These are phyloP conservation scores for Isabelozyma rhagii DNA, from an alignment of 805 yeast genomes.

Conservation along the genomic window DNA sequence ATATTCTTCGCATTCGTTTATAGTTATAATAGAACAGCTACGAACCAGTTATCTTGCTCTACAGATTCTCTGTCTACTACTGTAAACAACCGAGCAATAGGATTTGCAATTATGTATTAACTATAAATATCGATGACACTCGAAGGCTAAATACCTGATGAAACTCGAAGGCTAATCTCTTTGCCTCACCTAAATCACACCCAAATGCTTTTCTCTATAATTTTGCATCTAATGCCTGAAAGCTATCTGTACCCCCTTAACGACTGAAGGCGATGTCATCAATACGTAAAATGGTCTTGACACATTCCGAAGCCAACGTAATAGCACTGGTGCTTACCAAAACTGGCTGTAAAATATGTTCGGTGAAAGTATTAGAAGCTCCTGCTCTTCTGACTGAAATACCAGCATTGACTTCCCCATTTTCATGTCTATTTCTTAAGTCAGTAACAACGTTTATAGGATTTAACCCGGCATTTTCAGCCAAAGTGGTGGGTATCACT, in stretches of 20 bases:
- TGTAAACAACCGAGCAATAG: too few relatives aligned
- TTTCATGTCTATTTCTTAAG: conserved; percentile 84
- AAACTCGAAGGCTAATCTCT: too few relatives aligned
- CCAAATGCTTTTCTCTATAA: too few relatives aligned
- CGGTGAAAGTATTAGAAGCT: conserved; percentile 85
- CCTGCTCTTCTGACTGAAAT: conserved; percentile 92
- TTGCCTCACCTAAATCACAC: too few relatives aligned
- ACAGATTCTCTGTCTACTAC: too few relatives aligned
- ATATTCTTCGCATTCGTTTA: too few relatives aligned
- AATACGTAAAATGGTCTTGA: conserved; percentile 90
- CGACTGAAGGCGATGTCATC: conserved; percentile 91
- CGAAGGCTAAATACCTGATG: not conserved
- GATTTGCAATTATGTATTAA: too few relatives aligned
- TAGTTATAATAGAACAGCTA: too few relatives aligned
- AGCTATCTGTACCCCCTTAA: conserved; percentile 2
- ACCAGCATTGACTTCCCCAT: conserved; percentile 92
- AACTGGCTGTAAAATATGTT: conserved; percentile 95
- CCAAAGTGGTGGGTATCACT: conserved; percentile 89
- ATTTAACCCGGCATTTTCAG: conserved; percentile 93
- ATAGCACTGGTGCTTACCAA: conserved; percentile 93
- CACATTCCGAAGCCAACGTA: conserved; percentile 93
- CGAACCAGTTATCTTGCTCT: too few relatives aligned
- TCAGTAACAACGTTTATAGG: conserved; percentile 91
- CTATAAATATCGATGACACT: too few relatives aligned
- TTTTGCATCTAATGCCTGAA: not conserved